These are phyloP conservation scores for Nigrospora oryzae DNA, from an alignment of 2,329 filamentous ascomycete species.

Conservation along the genomic window DNA sequence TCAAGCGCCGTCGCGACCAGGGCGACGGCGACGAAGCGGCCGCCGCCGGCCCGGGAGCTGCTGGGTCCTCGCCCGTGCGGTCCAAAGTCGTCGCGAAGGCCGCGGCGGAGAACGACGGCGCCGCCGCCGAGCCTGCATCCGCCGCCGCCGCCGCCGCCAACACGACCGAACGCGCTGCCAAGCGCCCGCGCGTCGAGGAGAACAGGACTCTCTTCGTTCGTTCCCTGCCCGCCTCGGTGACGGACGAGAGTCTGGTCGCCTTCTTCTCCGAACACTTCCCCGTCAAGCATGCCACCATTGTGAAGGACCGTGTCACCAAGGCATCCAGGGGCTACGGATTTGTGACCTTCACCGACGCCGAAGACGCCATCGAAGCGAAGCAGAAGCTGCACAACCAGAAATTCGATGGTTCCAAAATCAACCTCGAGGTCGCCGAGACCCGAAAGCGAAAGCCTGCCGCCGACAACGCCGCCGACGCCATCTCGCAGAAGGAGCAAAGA, in stretches of 20 bases:
- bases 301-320: constrained; percentile 78
- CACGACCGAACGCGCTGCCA: constrained; percentile 23
- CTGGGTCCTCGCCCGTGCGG: not conserved
- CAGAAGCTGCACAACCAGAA: constrained; percentile 71
- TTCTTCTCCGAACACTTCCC: constrained; percentile 93
- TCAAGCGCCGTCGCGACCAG: constrained; percentile 2
- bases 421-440: constrained; percentile 80
- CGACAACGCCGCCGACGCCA: constrained; percentile 31
- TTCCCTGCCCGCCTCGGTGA: constrained; percentile 69
- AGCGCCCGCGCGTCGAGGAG: constrained; percentile 51
- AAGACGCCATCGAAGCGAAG: constrained; percentile 77
- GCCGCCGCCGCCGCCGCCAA: not conserved
- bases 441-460: constrained; percentile 51
- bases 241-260: constrained; percentile 73
- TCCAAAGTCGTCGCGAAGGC: no score
- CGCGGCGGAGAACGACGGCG: no score
- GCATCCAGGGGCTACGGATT: constrained; percentile 89
- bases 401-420: constrained; percentile 73
- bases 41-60: not conserved
- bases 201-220: constrained; percentile 81
- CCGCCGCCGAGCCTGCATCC: not conserved
- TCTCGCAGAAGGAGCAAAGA: constrained; percentile 44
- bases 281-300: constrained; percentile 91
- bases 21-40: not conserved
- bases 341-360: constrained; percentile 89